phyloP scores from a whole-genome alignment of 257 asterid species.

The Striga asiatica region DNA sequence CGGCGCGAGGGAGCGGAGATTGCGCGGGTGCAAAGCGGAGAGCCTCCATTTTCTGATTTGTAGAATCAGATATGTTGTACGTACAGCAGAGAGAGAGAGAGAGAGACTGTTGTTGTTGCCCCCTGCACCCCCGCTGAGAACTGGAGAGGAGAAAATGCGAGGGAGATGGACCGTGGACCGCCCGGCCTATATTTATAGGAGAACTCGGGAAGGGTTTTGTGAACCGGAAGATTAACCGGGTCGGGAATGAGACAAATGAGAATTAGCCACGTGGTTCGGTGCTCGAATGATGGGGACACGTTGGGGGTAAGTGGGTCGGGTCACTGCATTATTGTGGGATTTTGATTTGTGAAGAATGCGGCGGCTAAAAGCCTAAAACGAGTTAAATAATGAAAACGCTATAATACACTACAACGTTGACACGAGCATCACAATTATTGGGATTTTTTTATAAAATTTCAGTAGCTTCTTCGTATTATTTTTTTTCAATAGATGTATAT shows the following conservation, averaged over 20 bases:
- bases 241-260: background rate
- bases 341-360: too few species aligned
- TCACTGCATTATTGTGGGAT: too few species aligned
- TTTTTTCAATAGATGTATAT: too few species aligned
- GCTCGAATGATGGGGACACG: too few species aligned
- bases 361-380: too few species aligned
- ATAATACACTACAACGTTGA: too few species aligned
- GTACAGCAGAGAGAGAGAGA: background rate
- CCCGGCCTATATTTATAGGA: background rate
- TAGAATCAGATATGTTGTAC: background rate
- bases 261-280: background rate
- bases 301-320: too few species aligned
- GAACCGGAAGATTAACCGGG: background rate
- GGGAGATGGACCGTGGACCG: background rate
- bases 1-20: constrained; percentile 20
- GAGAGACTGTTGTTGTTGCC: background rate
- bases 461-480: too few species aligned
- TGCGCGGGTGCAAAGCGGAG: constrained; percentile 30
- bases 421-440: too few species aligned
- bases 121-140: too few species aligned
- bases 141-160: background rate
- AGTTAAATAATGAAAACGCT: too few species aligned
- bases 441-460: too few species aligned
- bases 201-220: background rate
- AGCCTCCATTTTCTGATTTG: constrained; percentile 29